Conservation (phyloP, 371 early-diverging fungal genomes). For the Mucor piriformis region DNA sequence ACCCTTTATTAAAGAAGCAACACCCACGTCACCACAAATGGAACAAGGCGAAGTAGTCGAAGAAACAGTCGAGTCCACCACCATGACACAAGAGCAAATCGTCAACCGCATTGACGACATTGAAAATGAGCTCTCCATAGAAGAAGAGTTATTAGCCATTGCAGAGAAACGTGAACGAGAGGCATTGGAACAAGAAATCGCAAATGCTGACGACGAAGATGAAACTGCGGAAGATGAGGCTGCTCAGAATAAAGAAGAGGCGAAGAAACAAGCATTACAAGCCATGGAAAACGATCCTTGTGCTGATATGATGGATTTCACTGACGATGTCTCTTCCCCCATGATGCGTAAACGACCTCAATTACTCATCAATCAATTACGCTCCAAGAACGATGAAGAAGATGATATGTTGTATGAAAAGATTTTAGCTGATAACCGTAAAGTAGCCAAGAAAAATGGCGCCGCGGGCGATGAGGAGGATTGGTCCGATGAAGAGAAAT, state of each 20-base stretch:
- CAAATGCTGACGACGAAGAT: slow-evolving; percentile 21
- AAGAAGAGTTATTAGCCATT: slow-evolving; percentile 48
- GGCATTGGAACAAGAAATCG: slow-evolving; percentile 6
- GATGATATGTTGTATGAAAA: slow-evolving; percentile 52
- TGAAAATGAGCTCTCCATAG: slow-evolving; percentile 50
- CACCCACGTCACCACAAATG: slow-evolving; percentile 13
- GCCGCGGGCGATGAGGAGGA: slow-evolving; percentile 30
- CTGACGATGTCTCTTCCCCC: slow-evolving; percentile 19
- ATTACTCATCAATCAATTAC: slow-evolving; percentile 45
- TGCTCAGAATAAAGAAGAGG: slow-evolving; percentile 31
- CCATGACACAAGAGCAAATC: slow-evolving; percentile 51
- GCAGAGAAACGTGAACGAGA: slow-evolving; percentile 27
- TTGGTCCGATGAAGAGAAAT: slow-evolving; percentile 47
- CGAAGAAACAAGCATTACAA: slow-evolving; percentile 46
- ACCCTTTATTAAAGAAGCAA: background rate
- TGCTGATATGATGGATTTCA: slow-evolving; percentile 29
- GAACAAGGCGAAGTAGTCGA: slow-evolving; percentile 9
- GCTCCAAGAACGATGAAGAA: slow-evolving; percentile 36
- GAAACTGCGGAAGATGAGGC: slow-evolving; percentile 29
- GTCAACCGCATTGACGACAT: slow-evolving; percentile 56
- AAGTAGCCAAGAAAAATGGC: slow-evolving; percentile 53
- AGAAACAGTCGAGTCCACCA: background rate
- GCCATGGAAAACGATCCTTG: slow-evolving; percentile 35
- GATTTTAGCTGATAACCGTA: slow-evolving; percentile 64
- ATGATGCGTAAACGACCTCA: slow-evolving; percentile 50